Conservation (phyloP, 495 filamentous ascomycete species). For the Aspergillus ostianus region DNA sequence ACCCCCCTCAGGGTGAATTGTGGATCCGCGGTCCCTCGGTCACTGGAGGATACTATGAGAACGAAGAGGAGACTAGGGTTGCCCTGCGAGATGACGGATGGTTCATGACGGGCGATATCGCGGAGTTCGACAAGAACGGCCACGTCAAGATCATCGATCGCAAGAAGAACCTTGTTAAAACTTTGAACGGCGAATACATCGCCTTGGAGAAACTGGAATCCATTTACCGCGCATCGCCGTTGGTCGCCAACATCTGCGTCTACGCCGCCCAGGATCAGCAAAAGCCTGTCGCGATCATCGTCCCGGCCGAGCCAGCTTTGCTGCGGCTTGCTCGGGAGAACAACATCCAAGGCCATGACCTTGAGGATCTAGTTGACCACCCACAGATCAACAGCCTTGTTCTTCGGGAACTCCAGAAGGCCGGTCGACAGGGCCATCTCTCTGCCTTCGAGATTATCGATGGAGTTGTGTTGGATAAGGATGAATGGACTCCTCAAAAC, state of each 20-base stretch:
- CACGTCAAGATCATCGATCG: constrained; percentile 89
- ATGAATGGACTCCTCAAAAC: constrained; percentile 97
- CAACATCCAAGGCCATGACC: constrained; percentile 62
- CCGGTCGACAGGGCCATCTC: constrained; percentile 73
- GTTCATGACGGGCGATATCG: constrained; percentile 96
- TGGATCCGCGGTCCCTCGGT: constrained; percentile 84
- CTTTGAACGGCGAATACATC: constrained; percentile 94
- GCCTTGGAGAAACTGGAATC: constrained; percentile 98
- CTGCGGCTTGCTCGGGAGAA: constrained; percentile 78
- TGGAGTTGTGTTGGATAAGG: constrained; percentile 87
- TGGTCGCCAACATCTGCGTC: constrained; percentile 94
- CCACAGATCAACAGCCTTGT: constrained; percentile 76
- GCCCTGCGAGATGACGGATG: constrained; percentile 76
- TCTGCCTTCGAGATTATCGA: constrained; percentile 89
- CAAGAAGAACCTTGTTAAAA: constrained; percentile 99
- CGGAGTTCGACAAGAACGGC: constrained; percentile 80
- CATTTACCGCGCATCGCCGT: constrained; percentile 78
- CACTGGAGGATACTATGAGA: constrained; percentile 71
- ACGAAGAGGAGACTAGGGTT: constrained; percentile 79
- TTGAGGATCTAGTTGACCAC: constrained; percentile 81
- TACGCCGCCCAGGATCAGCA: constrained; percentile 77
- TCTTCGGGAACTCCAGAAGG: constrained; percentile 74
- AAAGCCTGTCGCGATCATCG: constrained; percentile 92
- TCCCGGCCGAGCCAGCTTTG: constrained; percentile 79
- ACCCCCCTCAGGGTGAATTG: constrained; percentile 88